A percentile compares a stretch with the other conserved stretches of the same genome.
Evolutionary conservation across 306 rosid species (phyloP).

Genomic region (Glycine soja): DNA sequence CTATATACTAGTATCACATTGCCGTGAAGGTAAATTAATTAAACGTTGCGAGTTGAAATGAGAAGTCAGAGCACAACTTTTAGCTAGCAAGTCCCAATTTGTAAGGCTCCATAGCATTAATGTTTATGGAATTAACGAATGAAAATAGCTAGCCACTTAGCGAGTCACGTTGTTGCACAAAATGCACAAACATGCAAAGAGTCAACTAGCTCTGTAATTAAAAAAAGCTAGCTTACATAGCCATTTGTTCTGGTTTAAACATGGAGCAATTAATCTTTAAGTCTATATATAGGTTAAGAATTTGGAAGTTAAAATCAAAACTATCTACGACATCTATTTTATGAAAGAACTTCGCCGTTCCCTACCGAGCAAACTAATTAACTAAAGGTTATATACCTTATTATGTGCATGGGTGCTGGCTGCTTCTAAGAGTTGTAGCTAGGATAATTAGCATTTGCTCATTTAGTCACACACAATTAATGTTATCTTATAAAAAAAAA

Average conservation of each 20-base stretch:
- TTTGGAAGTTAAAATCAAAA: background rate
- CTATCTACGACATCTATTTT: background rate
- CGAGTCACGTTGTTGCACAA: background rate
- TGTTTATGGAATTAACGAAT: background rate
- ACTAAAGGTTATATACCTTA: background rate
- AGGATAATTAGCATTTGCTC: slow-evolving; percentile 8
- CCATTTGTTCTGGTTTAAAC: slow-evolving; percentile 5
- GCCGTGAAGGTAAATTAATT: background rate
- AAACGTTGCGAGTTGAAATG: background rate
- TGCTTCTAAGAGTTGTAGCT: background rate
- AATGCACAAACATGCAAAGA: no score
- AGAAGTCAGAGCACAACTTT: background rate
- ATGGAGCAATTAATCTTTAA: background rate
- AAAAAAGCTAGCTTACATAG: background rate
- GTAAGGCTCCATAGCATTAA: background rate
- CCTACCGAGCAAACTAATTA: background rate
- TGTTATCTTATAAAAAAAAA: background rate
- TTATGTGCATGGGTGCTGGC: background rate
- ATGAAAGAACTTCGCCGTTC: background rate
- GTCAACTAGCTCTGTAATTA: background rate
- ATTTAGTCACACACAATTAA: background rate
- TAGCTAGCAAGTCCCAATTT: background rate
- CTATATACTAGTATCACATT: background rate
- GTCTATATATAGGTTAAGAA: background rate
- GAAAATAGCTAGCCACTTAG: background rate